Percentiles rank a stretch among this genome's conserved stretches.
These are phyloP conservation scores for Ballota nigra DNA, from an alignment of 257 asterid genomes.

Conservation along the genomic window DNA sequence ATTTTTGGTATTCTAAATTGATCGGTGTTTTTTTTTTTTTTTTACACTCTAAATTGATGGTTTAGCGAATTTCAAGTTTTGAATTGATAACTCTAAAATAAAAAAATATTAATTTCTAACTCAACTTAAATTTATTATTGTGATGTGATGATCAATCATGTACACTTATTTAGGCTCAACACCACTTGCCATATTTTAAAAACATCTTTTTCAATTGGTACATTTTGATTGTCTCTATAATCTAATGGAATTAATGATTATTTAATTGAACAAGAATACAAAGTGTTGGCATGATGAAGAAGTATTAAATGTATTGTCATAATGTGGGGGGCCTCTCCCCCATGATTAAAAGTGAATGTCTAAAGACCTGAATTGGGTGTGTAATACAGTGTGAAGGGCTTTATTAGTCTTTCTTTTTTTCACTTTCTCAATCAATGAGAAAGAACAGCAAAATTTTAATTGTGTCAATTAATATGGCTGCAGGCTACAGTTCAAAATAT, in stretches of 20 bases:
- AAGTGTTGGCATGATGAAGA: constrained; percentile 16
- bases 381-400: constrained; percentile 6
- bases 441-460: not conserved
- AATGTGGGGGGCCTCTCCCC: constrained; percentile 22
- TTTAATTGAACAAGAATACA: constrained; percentile 11
- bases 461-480: constrained; percentile 2
- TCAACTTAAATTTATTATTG: too few relatives aligned
- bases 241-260: not conserved
- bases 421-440: constrained; percentile 11
- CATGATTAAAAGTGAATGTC: constrained; percentile 33
- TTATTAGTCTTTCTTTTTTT: not conserved
- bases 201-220: not conserved
- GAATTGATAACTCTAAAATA: too few relatives aligned
- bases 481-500: constrained; percentile 2
- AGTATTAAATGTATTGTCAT: constrained; percentile 24
- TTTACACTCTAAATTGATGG: too few relatives aligned
- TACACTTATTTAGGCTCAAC: not conserved
- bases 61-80: too few relatives aligned
- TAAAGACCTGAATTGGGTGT: constrained; percentile 25
- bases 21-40: too few relatives aligned
- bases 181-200: not conserved
- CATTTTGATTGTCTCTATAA: not conserved
- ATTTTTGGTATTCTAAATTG: too few relatives aligned
- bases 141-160: constrained; percentile 15
- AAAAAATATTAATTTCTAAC: too few relatives aligned